Base-by-base conservation (phyloP, 2,329 filamentous ascomycete species). In the Plectosphaerella sp. region DNA sequence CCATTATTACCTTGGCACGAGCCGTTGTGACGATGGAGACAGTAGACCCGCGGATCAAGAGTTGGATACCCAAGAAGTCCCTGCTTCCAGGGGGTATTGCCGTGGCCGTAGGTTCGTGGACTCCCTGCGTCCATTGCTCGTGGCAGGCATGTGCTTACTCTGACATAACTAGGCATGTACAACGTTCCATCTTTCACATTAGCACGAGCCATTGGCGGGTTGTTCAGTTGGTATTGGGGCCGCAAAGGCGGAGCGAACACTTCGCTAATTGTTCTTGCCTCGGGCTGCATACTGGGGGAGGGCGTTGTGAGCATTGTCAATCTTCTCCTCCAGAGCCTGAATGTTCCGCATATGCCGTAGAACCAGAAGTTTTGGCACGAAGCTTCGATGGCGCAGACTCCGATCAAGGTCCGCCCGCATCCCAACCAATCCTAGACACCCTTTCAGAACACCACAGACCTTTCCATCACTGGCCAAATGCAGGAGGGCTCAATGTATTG, bases 141-240 rank as follows among this genome's bases (percentile, higher is more conserved):
- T 14, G 11, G 24, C 37, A 50, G 20, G 18, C 8, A n/a, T 25
- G 14, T 25, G 36, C 25, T 28, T 15, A 48, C 24, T 45, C 16
- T 47, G 11, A 15, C 14, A 14, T 18, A 11, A 36, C 14, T 10
- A 87, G 88, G 94, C 47, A 99, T 99, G 84, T 99, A 97, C 72
- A 99, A 97, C 62, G 91, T 93, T 1, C 94, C 94, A 0, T 96
- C 91, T 0, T 99, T 99, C 65, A 99, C 94, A 0, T 75, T 99
- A 37, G 92, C 94, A 1, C 78, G 94, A 56, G 89, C 91, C 0
- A 83, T 90, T 10, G 94, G 94, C 3, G 94, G 94, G 0, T 47
- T 83, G 8, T 60, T 80, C 25, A 86, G 83, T 57, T 91, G 88
- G 79, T 94, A 88, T 71, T 97, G 91, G 91, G n/a, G 41, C 7